These are phyloP conservation scores for Venturia effusa DNA, from an alignment of 2,329 filamentous ascomycete species.

Conservation along the genomic window DNA sequence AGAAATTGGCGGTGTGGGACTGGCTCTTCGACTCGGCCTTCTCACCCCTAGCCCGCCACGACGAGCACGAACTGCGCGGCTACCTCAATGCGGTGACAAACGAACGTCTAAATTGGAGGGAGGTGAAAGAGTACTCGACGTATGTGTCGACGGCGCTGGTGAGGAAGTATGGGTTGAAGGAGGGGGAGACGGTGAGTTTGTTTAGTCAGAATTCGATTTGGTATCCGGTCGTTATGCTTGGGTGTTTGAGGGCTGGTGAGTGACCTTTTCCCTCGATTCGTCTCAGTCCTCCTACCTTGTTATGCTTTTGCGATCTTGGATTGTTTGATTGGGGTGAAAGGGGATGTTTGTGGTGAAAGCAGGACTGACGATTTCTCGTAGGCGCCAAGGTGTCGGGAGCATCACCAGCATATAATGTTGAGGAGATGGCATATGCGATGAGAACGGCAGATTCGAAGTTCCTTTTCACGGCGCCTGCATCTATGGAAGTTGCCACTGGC, in stretches of 20 bases:
- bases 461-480: slow-evolving; percentile 45
- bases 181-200: slow-evolving; percentile 47
- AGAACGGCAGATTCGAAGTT: slow-evolving; percentile 47
- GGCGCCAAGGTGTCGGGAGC: slow-evolving; percentile 50
- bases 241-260: slow-evolving; percentile 38
- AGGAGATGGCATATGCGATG: slow-evolving; percentile 57
- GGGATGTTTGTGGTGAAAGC: not conserved
- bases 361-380: slow-evolving; percentile 1
- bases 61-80: slow-evolving; percentile 33
- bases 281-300: not conserved
- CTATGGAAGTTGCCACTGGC: slow-evolving; percentile 42
- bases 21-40: slow-evolving; percentile 49
- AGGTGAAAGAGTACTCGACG: slow-evolving; percentile 47
- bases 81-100: slow-evolving; percentile 50
- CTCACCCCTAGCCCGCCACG: slow-evolving; percentile 35
- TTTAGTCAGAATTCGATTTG: slow-evolving; percentile 56
- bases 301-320: not conserved
- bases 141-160: slow-evolving; percentile 50
- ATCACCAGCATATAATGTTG: slow-evolving; percentile 53
- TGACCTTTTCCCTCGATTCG: not conserved
- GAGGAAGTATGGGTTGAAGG: slow-evolving; percentile 41
- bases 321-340: too few relatives aligned
- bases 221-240: slow-evolving; percentile 55
- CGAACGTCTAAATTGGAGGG: slow-evolving; percentile 45
- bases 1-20: slow-evolving; percentile 46